A percentile compares a stretch with the other conserved stretches of the same genome.
These are phyloP conservation scores for Apophysomyces trapeziformis DNA, from an alignment of 371 early-diverging fungal species.

Conservation along the genomic window DNA sequence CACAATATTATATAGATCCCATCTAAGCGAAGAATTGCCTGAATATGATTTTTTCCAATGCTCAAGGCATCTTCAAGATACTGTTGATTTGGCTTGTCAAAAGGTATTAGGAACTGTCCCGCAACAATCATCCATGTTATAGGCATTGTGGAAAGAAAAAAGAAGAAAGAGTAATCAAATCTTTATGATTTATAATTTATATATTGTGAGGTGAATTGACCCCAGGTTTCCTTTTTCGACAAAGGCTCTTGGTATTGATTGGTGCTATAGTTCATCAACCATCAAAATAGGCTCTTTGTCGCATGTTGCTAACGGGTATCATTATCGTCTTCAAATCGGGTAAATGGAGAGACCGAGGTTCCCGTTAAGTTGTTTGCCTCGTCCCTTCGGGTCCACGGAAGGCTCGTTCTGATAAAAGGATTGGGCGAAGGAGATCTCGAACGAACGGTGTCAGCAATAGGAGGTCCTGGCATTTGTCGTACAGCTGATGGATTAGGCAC, in stretches of 20 bases:
- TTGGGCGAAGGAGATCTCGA: constrained; percentile 40
- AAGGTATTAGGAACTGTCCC: not conserved
- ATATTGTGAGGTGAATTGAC: constrained; percentile 12
- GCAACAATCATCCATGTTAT: constrained; percentile 15
- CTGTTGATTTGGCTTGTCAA: no score
- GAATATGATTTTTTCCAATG: no score
- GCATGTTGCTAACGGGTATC: not conserved
- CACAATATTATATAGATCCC: no score
- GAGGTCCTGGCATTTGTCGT: not conserved
- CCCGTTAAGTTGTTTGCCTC: not conserved
- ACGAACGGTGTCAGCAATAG: constrained; percentile 4
- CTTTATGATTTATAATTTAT: not conserved
- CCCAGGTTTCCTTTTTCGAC: no score
- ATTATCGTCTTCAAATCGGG: constrained; percentile 25
- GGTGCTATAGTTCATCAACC: constrained; percentile 8
- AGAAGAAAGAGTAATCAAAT: not conserved
- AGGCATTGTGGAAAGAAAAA: constrained; percentile 5
- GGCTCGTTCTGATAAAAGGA: constrained; percentile 19
- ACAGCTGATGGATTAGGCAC: constrained; percentile 4
- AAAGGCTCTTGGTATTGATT: no score
- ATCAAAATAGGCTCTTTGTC: constrained; percentile 16
- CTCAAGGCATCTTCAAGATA: no score
- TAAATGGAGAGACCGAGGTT: constrained; percentile 26
- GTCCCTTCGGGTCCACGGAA: constrained; percentile 13
- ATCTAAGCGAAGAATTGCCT: no score